These are phyloP conservation scores for Phylloporus gajari DNA, from an alignment of 1,284 basidiomycete genomes.

Conservation along the genomic window DNA sequence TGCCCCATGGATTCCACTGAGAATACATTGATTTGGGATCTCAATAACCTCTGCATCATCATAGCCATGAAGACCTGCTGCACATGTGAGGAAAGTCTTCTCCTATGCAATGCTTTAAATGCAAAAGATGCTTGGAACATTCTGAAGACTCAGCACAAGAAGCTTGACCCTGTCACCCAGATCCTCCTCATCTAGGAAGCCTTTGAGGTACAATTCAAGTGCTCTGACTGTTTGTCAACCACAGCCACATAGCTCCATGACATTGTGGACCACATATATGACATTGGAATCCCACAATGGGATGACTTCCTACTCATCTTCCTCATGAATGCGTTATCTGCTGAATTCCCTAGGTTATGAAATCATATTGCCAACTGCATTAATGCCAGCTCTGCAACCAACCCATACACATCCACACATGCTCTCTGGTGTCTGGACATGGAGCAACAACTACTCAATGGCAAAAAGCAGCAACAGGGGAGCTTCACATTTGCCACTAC, in stretches of 20 bases:
- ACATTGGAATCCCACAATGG: constrained; percentile 4
- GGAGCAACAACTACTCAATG: too few relatives aligned
- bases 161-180: background rate
- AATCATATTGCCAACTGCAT: too few relatives aligned
- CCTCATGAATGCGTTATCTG: too few relatives aligned
- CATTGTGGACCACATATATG: background rate
- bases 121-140: background rate
- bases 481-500: too few relatives aligned
- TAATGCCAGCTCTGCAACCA: too few relatives aligned
- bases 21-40: background rate
- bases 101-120: background rate
- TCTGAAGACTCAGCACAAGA: background rate
- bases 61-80: background rate
- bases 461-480: too few relatives aligned
- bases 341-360: too few relatives aligned
- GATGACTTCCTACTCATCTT: constrained; percentile 10
- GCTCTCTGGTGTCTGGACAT: too few relatives aligned
- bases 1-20: background rate
- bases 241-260: background rate
- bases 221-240: background rate
- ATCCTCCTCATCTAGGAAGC: background rate
- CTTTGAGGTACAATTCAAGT: background rate
- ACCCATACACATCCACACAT: too few relatives aligned
- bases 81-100: background rate
- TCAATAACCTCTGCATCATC: background rate